phyloP scores from a whole-genome alignment of 2,329 filamentous ascomycete species.

The Daldinia sp. region DNA sequence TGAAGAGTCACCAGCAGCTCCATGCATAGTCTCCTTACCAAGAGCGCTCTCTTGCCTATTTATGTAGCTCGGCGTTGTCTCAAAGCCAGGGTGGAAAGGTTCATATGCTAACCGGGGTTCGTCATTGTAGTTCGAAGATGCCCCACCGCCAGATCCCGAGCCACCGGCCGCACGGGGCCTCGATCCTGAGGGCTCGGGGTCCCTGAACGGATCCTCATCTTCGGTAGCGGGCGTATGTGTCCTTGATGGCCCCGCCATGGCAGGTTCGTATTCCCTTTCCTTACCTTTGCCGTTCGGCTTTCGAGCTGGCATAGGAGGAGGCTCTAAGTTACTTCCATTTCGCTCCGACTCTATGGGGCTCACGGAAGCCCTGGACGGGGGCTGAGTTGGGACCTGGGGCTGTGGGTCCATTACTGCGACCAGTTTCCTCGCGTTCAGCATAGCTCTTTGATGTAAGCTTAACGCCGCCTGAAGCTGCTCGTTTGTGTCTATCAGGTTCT shows the following conservation, averaged over 20 bases:
- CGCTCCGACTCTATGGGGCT: slow-evolving; percentile 40
- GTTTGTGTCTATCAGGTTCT: slow-evolving; percentile 92
- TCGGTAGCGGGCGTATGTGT: slow-evolving; percentile 43
- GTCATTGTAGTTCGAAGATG: slow-evolving; percentile 35
- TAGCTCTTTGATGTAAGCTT: slow-evolving; percentile 83
- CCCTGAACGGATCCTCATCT: slow-evolving; percentile 48
- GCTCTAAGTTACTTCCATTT: slow-evolving; percentile 25
- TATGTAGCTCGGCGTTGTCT: slow-evolving; percentile 47
- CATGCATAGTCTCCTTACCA: slow-evolving; percentile 54
- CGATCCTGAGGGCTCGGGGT: slow-evolving; percentile 43
- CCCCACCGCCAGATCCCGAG: slow-evolving; percentile 28
- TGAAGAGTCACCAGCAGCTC: slow-evolving; percentile 41
- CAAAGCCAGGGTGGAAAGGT: slow-evolving; percentile 49
- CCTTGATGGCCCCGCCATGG: slow-evolving; percentile 43
- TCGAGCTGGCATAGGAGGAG: slow-evolving; percentile 22
- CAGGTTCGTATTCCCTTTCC: slow-evolving; percentile 39
- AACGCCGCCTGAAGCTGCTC: slow-evolving; percentile 86
- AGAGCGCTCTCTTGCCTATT: slow-evolving; percentile 53
- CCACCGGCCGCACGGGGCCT: slow-evolving; percentile 27
- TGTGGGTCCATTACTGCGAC: slow-evolving; percentile 51
- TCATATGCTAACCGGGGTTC: slow-evolving; percentile 45
- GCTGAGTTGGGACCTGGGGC: slow-evolving; percentile 34
- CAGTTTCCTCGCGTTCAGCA: slow-evolving; percentile 69
- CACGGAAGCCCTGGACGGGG: slow-evolving; percentile 37
- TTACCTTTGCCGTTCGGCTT: slow-evolving; percentile 48